Evolutionary conservation across 2,329 filamentous ascomycete genomes (phyloP).

Genomic region (Fusarium proliferatum): DNA sequence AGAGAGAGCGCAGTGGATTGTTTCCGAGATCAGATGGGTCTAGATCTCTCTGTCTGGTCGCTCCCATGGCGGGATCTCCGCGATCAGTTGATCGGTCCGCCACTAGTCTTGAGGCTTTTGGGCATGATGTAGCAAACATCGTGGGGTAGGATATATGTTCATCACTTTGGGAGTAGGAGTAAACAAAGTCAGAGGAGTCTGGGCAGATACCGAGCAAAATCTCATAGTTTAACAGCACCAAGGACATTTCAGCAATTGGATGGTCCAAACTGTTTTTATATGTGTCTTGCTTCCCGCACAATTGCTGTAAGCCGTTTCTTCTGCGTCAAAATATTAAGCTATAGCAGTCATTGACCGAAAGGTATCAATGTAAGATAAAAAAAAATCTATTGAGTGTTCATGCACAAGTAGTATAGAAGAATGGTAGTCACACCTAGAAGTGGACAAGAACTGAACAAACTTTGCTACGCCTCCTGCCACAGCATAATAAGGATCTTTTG

Average conservation of each 20-base stretch:
- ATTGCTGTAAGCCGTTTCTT: too few relatives aligned
- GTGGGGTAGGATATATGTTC: rapidly evolving
- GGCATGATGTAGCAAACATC: not conserved
- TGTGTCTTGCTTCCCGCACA: too few relatives aligned
- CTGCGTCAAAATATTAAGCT: too few relatives aligned
- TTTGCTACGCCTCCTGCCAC: rapidly evolving
- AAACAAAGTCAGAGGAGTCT: too few relatives aligned
- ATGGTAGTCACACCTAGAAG: not conserved
- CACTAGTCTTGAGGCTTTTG: not conserved
- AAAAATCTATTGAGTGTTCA: not conserved
- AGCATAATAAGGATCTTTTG: rapidly evolving
- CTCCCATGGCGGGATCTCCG: not conserved
- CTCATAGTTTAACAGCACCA: too few relatives aligned
- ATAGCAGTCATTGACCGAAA: too few relatives aligned
- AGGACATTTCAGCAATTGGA: too few relatives aligned
- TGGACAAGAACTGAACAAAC: not conserved
- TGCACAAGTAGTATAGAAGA: not conserved
- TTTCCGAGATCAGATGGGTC: too few relatives aligned
- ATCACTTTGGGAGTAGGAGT: rapidly evolving
- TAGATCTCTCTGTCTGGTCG: rapidly evolving
- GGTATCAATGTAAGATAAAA: too few relatives aligned
- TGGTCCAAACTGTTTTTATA: too few relatives aligned
- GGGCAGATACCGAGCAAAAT: not conserved
- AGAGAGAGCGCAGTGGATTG: too few relatives aligned
- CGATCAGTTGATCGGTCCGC: not conserved